Conservation (phyloP, 139 green algal genomes). For the Picochlorum sp. region DNA sequence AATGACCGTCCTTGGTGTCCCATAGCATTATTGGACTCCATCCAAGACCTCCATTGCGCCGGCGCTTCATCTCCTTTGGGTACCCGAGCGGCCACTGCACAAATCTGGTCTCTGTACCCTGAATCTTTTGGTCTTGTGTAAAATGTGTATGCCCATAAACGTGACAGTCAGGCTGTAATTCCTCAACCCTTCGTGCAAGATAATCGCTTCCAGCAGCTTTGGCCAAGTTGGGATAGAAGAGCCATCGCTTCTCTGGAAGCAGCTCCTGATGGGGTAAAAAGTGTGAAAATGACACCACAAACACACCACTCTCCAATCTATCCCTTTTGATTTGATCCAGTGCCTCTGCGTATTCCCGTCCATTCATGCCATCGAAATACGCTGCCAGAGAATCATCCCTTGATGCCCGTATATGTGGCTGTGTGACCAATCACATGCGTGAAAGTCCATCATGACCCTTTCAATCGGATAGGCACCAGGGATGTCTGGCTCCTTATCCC, state of each 20-base stretch:
- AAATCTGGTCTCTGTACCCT: constrained; percentile 19
- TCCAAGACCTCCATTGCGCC: constrained; percentile 9
- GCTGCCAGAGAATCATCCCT: constrained; percentile 26
- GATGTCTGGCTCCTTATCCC: constrained; percentile 44
- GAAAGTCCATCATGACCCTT: constrained; percentile 42
- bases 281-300: constrained; percentile 44
- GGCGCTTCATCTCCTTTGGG: constrained; percentile 25
- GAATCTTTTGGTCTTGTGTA: constrained; percentile 39
- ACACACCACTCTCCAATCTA: neutral
- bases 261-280: constrained; percentile 51
- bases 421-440: constrained; percentile 31
- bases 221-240: constrained; percentile 56
- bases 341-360: constrained; percentile 9
- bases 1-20: constrained; percentile 17
- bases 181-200: constrained; percentile 33
- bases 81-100: constrained; percentile 48
- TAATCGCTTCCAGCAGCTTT: constrained; percentile 53
- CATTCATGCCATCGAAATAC: constrained; percentile 47
- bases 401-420: constrained; percentile 7
- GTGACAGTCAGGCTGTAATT: constrained; percentile 39
- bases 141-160: constrained; percentile 74
- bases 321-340: constrained; percentile 17
- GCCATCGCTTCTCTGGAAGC: constrained; percentile 63
- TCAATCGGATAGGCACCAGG: constrained; percentile 23
- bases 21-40: constrained; percentile 40